Evolutionary conservation across 176 grass and related monocot genomes (phyloP).

Genomic region (Eleusine coracana): DNA sequence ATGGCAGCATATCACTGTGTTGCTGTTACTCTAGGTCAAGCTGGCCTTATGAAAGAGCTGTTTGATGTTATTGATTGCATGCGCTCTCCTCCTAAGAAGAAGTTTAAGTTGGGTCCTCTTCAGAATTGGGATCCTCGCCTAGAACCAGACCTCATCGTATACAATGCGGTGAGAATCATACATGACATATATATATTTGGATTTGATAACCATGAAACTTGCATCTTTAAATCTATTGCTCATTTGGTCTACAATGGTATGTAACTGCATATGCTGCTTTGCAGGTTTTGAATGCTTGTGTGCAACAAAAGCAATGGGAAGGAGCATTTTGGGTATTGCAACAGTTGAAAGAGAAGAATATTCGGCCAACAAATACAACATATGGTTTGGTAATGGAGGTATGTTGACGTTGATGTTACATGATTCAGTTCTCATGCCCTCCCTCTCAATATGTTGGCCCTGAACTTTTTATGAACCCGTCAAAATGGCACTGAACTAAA

Average conservation of each 20-base stretch:
- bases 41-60: conserved; percentile 94
- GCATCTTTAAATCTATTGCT: conserved; percentile 21
- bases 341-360: conserved; percentile 80
- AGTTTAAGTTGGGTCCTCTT: conserved; percentile 68
- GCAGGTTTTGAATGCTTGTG: conserved; percentile 95
- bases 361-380: conserved; percentile 87
- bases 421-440: not conserved
- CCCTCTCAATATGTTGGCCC: conserved; percentile 9
- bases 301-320: conserved; percentile 95
- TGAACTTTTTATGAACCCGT: not conserved
- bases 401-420: conserved; percentile 27
- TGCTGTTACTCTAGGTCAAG: conserved; percentile 84
- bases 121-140: conserved; percentile 84
- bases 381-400: conserved; percentile 98
- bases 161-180: conserved; percentile 73
- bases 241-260: conserved; percentile 32
- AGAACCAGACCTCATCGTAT: conserved; percentile 92
- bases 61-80: conserved; percentile 98
- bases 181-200: not conserved
- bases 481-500: not conserved
- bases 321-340: conserved; percentile 98
- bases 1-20: conserved; percentile 95
- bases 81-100: conserved; percentile 68
- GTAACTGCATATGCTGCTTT: conserved; percentile 22
- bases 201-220: conserved; percentile 12